A percentile compares a stretch with the other conserved stretches of the same genome.
phyloP scores from a whole-genome alignment of 2,329 filamentous ascomycete genomes.

The Ilyonectria robusta region DNA sequence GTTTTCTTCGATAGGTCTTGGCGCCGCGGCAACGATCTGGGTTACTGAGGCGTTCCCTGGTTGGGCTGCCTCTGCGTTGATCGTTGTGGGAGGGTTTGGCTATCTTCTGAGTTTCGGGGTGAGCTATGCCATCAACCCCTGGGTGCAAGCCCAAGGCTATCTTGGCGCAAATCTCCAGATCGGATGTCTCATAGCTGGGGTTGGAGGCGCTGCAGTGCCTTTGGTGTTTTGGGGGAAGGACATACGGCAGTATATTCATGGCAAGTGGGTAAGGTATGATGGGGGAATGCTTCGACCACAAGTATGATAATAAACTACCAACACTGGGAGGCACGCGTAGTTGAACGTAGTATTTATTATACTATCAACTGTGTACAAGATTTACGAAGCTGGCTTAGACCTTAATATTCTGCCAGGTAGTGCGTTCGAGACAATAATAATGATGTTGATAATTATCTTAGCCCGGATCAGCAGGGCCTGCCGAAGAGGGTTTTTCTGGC shows the following conservation, averaged over 20 bases:
- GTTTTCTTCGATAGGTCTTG: background rate
- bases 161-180: background rate
- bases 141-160: background rate
- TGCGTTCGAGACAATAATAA: too few relatives aligned
- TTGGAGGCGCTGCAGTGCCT: slow-evolving; percentile 7
- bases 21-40: slow-evolving; percentile 5
- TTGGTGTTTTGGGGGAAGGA: slow-evolving; percentile 8
- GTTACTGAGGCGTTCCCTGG: slow-evolving; percentile 15
- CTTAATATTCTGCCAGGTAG: too few relatives aligned
- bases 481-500: too few relatives aligned
- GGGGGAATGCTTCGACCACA: background rate
- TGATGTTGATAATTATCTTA: too few relatives aligned
- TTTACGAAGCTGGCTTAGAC: too few relatives aligned
- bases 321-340: too few relatives aligned
- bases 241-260: slow-evolving; percentile 9
- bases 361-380: too few relatives aligned
- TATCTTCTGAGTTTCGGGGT: slow-evolving; percentile 3
- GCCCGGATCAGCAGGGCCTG: too few relatives aligned
- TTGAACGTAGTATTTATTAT: too few relatives aligned
- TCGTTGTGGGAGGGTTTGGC: background rate
- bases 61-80: slow-evolving; percentile 1
- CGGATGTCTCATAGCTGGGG: background rate
- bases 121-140: background rate
- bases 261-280: background rate
- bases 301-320: background rate